Conservation (phyloP, 2,329 filamentous ascomycete species). For the Fusarium nodosum region DNA sequence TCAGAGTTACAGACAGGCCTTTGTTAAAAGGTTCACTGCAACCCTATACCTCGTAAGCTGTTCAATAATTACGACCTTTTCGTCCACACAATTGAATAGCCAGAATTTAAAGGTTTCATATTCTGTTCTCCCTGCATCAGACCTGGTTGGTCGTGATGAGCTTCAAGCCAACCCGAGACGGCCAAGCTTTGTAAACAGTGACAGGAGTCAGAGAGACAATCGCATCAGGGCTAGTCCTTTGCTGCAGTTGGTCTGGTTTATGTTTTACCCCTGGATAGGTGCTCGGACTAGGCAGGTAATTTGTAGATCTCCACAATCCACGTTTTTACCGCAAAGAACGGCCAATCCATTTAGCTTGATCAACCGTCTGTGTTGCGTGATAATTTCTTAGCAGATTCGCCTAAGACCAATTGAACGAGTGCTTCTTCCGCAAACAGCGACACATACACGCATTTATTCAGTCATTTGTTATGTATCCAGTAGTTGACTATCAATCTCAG, state of each 20-base stretch:
- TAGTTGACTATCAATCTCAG: not conserved
- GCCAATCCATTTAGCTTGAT: slow-evolving; percentile 29
- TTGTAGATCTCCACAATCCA: slow-evolving; percentile 39
- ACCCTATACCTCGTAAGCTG: not conserved
- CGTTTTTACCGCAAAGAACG: slow-evolving; percentile 29
- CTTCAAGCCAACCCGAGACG: slow-evolving; percentile 31
- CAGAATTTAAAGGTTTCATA: slow-evolving; percentile 33
- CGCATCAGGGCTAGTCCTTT: slow-evolving; percentile 31
- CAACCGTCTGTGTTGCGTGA: slow-evolving; percentile 29
- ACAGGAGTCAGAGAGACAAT: not conserved
- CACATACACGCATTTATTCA: slow-evolving; percentile 8
- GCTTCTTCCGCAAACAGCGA: slow-evolving; percentile 24
- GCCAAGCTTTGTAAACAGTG: slow-evolving; percentile 12
- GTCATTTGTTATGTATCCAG: not conserved
- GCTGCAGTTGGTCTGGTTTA: slow-evolving; percentile 4
- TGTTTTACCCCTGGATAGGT: slow-evolving; percentile 37
- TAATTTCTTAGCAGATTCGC: slow-evolving; percentile 17
- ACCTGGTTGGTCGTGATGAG: slow-evolving; percentile 27
- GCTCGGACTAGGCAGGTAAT: slow-evolving; percentile 31
- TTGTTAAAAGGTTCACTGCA: not conserved
- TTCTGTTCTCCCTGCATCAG: slow-evolving; percentile 20
- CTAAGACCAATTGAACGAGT: slow-evolving; percentile 6
- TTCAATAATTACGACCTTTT: slow-evolving; percentile 23
- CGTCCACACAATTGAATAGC: slow-evolving; percentile 9
- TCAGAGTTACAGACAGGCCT: not conserved